A percentile compares a stretch with the other conserved stretches of the same genome.
Conservation (phyloP, 257 asterid species). For the Buddleja alternifolia region DNA sequence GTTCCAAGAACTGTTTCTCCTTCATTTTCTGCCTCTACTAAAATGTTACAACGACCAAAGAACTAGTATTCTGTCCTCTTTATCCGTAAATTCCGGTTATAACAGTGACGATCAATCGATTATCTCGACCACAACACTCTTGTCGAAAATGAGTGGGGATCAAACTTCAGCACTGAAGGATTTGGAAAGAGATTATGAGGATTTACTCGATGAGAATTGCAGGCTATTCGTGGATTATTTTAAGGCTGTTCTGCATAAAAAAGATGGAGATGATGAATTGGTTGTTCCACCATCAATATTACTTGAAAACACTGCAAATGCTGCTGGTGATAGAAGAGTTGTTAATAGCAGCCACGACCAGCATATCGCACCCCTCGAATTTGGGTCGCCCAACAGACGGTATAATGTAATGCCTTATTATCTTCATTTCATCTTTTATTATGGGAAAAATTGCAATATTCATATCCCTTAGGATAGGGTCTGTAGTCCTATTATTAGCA, state of each 20-base stretch:
- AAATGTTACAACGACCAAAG: constrained; percentile 60
- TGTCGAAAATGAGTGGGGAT: constrained; percentile 64
- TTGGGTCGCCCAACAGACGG: constrained; percentile 62
- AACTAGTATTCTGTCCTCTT: constrained; percentile 34
- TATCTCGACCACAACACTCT: constrained; percentile 32
- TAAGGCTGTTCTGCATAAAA: constrained; percentile 43
- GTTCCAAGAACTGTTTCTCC: constrained; percentile 65
- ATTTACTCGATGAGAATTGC: constrained; percentile 62
- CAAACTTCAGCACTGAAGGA: constrained; percentile 54
- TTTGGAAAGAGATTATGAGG: constrained; percentile 65
- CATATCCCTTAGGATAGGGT: too few species aligned
- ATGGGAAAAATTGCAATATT: too few species aligned
- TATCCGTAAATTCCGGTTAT: constrained; percentile 23
- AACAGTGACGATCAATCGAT: constrained; percentile 42
- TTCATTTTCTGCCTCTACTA: constrained; percentile 50
- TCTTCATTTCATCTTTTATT: constrained; percentile 8
- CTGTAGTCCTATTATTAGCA: too few species aligned
- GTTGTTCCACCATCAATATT: constrained; percentile 44
- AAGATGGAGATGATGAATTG: constrained; percentile 22
- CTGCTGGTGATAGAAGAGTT: constrained; percentile 7
- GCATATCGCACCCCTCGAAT: constrained; percentile 35
- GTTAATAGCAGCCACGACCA: constrained; percentile 28
- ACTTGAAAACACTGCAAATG: constrained; percentile 21
- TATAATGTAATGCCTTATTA: constrained; percentile 68
- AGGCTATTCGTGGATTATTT: constrained; percentile 52